Evolutionary conservation across 2,329 filamentous ascomycete genomes (phyloP).

Genomic region (Ascochyta pisi): DNA sequence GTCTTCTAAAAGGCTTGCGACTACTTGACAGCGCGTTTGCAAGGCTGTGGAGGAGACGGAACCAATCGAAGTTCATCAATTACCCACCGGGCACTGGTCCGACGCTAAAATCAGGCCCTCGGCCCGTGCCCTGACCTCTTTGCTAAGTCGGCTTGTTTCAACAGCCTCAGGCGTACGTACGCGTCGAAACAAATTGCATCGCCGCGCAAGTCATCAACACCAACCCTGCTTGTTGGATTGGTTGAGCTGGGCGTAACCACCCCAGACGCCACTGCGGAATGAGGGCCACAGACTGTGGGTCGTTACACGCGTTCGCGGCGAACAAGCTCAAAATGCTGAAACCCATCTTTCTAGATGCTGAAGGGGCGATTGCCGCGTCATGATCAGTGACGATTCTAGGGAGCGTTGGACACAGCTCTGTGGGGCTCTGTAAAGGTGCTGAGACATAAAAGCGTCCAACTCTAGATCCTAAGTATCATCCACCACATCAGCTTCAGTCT

Average conservation of each 20-base stretch:
- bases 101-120: conserved; percentile 5
- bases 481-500: not conserved
- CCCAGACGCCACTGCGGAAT: not conserved
- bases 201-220: conserved; percentile 9
- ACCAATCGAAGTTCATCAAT: not conserved
- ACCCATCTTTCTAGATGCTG: not conserved
- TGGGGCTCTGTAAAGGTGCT: not conserved
- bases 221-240: not conserved
- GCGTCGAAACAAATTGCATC: conserved; percentile 2
- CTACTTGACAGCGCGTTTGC: conserved; percentile 6
- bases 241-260: not conserved
- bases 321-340: conserved; percentile 7
- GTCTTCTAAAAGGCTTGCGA: conserved; percentile 10
- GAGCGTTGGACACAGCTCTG: not conserved
- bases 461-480: not conserved
- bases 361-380: conserved; percentile 20
- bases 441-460: conserved; percentile 4
- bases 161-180: conserved; percentile 21
- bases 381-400: conserved; percentile 12
- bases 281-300: conserved; percentile 5
- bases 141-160: conserved; percentile 18
- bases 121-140: conserved; percentile 4
- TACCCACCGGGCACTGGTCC: conserved; percentile 1
- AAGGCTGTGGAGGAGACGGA: not conserved
- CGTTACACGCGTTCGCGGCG: conserved; percentile 16